Percentiles rank a stretch among this genome's conserved stretches.
phyloP scores from a whole-genome alignment of 257 asterid genomes.

The Thymus mandschuricus region DNA sequence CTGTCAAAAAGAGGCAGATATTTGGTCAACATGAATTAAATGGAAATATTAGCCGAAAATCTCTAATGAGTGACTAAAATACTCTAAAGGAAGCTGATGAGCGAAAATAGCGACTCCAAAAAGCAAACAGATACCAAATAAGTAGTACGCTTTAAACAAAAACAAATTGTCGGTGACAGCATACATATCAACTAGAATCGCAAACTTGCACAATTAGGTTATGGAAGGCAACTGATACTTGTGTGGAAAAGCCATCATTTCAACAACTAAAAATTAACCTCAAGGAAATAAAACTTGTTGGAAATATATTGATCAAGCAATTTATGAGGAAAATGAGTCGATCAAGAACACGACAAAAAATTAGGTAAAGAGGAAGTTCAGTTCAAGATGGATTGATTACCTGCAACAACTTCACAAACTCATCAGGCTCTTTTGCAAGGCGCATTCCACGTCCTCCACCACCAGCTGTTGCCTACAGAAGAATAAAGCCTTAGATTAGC shows the following conservation, averaged over 20 bases:
- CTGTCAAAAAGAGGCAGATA: conserved; percentile 33
- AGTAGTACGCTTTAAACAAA: not conserved
- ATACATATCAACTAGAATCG: conserved; percentile 13
- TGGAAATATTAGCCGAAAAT: not conserved
- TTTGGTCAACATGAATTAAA: conserved; percentile 12
- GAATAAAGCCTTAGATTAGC: conserved; percentile 32
- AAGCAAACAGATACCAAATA: conserved; percentile 12
- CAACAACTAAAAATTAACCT: not conserved
- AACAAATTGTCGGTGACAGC: conserved; percentile 10
- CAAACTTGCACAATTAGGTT: not conserved
- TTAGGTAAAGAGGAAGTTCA: not conserved
- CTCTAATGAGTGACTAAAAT: not conserved
- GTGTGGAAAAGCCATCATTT: conserved; percentile 2
- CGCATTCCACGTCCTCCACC: conserved; percentile 99
- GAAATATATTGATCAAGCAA: not conserved
- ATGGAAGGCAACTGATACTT: conserved; percentile 1
- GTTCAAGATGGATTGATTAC: conserved; percentile 43
- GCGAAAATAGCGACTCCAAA: not conserved
- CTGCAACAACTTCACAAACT: conserved; percentile 96
- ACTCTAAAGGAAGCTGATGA: conserved; percentile 7
- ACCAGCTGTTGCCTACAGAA: conserved; percentile 95
- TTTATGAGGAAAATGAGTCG: not conserved
- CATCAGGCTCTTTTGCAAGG: conserved; percentile 89
- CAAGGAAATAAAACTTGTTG: not conserved
- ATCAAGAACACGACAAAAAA: not conserved